Evolutionary conservation across 495 filamentous ascomycete genomes (phyloP).

Genomic region (Delitschia confertaspora): DNA sequence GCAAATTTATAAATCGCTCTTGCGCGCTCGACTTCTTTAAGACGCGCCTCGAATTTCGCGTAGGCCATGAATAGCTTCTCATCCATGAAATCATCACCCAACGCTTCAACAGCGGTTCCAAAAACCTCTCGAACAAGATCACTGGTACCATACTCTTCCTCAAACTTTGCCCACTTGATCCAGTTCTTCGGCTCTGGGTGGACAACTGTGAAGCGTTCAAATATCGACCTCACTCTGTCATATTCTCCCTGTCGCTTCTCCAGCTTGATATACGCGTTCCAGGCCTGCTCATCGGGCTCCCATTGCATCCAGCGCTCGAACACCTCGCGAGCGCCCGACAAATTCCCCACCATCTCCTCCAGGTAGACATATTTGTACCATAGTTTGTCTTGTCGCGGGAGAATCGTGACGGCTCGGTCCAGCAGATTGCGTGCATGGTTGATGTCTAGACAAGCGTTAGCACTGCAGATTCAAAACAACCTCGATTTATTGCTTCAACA

Average conservation of each 20-base stretch:
- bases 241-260: conserved; percentile 93
- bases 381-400: conserved; percentile 85
- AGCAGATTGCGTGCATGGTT: conserved; percentile 93
- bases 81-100: conserved; percentile 95
- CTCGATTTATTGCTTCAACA: no score
- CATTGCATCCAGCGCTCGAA: conserved; percentile 98
- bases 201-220: conserved; percentile 82
- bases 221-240: conserved; percentile 73
- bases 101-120: conserved; percentile 74
- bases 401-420: conserved; percentile 86
- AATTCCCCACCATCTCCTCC: conserved; percentile 93
- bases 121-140: conserved; percentile 91
- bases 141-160: conserved; percentile 86
- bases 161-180: conserved; percentile 98
- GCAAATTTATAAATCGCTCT: conserved; percentile 95
- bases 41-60: conserved; percentile 81
- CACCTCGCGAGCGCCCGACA: conserved; percentile 84
- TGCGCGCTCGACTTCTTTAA: conserved; percentile 93
- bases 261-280: conserved; percentile 91
- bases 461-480: no score
- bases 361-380: conserved; percentile 99
- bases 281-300: conserved; percentile 93
- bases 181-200: conserved; percentile 94
- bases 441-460: conserved; percentile 52
- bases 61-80: conserved; percentile 91